Evolutionary conservation across 1,284 basidiomycete genomes (phyloP), one percentile per base, ranked within the genome.

Genomic region (Marasmius oreades): DNA sequence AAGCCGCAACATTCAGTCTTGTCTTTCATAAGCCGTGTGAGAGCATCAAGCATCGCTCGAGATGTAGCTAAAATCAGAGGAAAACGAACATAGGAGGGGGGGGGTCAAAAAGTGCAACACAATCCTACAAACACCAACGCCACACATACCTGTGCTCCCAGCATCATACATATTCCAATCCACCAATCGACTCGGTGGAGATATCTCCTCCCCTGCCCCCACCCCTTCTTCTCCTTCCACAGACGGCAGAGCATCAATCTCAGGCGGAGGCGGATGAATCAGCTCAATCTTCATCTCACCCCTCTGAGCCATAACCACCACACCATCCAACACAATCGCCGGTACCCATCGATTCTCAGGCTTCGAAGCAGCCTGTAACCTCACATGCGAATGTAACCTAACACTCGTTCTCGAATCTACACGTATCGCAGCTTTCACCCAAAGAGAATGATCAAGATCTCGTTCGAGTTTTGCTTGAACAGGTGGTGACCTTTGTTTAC

Each of bases 101-200:
- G n/a, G 22, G 36, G 26, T 18, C 18, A 34, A 44, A 4, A 39
- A n/a, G n/a, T n/a, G n/a, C n/a, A n/a, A n/a, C n/a, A n/a, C n/a
- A n/a, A n/a, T n/a, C n/a, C n/a, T n/a, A 18, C n/a, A 28, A 37
- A 16, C 36, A 28, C 18, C 5, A 44, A 22, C 3, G 8, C 16
- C 26, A 44, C 36, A 69, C 74, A 33, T 52, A 80, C 81, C 80
- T 23, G 77, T 73, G 55, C 80, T 84, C 5, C 84, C 83, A 0
- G 83, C 82, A 61, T 82, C 70, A 54, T 83, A 86, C 65, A 86
- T 65, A 50, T 77, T 79, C 85, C 84, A 87, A 53, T 85, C 77
- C 71, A 86, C 84, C 10, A 60, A 62, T 20, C n/a, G 20, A 18
- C 20, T 42, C 2, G 39, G 39, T n/a, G 16, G 6, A 16, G 5